Percentiles rank a stretch among this genome's conserved stretches.
Evolutionary conservation across 139 green algal species (phyloP).

Genomic region (Closterium sp.): DNA sequence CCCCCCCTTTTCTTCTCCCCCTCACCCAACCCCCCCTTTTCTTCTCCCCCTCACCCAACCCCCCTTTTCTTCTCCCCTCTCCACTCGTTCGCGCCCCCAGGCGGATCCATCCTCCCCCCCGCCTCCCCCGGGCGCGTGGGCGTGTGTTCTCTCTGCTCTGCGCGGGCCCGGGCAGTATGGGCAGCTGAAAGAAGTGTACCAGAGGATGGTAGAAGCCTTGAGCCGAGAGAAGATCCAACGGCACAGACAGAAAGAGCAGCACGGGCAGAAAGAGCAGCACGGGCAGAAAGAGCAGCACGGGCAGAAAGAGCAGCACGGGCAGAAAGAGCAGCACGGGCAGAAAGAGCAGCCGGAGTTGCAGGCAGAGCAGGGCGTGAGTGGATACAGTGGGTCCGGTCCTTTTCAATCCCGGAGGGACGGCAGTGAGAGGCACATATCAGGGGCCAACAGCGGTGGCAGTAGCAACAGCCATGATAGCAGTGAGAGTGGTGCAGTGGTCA

Average conservation of each 20-base stretch:
- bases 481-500: not conserved
- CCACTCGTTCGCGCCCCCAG: no score
- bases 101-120: not conserved
- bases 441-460: not conserved
- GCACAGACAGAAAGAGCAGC: not conserved
- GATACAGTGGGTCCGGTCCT: no score
- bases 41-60: no score
- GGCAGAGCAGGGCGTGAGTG: not conserved
- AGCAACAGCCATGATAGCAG: not conserved
- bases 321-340: no score
- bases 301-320: not conserved
- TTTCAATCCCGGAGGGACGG: no score
- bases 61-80: not conserved
- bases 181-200: not conserved
- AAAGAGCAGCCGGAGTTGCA: not conserved
- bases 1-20: no score
- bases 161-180: not conserved
- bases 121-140: not conserved
- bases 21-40: no score
- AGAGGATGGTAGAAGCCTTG: not conserved
- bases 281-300: not conserved
- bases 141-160: not conserved
- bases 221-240: not conserved
- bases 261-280: not conserved
- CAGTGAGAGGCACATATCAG: no score